These are phyloP conservation scores for Candida awuae DNA, from an alignment of 805 yeast species.

Conservation along the genomic window DNA sequence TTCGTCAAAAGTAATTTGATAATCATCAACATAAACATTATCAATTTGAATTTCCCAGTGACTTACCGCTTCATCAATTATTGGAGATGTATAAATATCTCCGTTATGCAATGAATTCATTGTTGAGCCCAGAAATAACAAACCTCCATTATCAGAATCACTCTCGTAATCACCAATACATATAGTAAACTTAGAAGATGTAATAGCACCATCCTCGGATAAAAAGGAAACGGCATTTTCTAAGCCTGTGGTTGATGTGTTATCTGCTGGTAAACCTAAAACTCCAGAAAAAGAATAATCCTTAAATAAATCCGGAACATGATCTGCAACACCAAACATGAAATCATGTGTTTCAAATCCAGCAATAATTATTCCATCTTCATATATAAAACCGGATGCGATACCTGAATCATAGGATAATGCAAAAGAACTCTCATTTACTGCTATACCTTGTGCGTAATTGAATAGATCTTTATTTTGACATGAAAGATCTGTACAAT, in stretches of 20 bases:
- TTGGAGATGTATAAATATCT: constrained; percentile 33
- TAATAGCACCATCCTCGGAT: constrained; percentile 28
- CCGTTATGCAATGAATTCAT: constrained; percentile 32
- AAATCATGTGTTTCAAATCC: constrained; percentile 33
- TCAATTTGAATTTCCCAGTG: constrained; percentile 48
- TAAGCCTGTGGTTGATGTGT: constrained; percentile 27
- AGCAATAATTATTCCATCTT: constrained; percentile 29
- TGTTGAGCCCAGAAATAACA: constrained; percentile 37
- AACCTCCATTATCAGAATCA: constrained; percentile 30
- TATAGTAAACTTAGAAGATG: constrained; percentile 36
- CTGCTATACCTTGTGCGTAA: constrained; percentile 10
- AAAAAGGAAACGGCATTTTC: constrained; percentile 37
- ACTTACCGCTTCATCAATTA: constrained; percentile 26
- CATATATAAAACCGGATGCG: constrained; percentile 43
- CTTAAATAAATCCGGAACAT: constrained; percentile 46
- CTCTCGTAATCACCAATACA: constrained; percentile 31
- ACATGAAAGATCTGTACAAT: constrained; percentile 42
- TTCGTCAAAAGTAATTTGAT: constrained; percentile 28
- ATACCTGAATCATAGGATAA: constrained; percentile 45
- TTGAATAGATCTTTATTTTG: constrained; percentile 27
- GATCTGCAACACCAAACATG: constrained; percentile 45
- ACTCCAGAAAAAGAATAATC: constrained; percentile 51
- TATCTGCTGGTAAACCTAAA: constrained; percentile 47
- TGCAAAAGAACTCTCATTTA: constrained; percentile 29
- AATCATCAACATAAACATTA: constrained; percentile 30